Conservation (phyloP, 768 basidiomycete species). For the Mycena rebaudengoi region DNA sequence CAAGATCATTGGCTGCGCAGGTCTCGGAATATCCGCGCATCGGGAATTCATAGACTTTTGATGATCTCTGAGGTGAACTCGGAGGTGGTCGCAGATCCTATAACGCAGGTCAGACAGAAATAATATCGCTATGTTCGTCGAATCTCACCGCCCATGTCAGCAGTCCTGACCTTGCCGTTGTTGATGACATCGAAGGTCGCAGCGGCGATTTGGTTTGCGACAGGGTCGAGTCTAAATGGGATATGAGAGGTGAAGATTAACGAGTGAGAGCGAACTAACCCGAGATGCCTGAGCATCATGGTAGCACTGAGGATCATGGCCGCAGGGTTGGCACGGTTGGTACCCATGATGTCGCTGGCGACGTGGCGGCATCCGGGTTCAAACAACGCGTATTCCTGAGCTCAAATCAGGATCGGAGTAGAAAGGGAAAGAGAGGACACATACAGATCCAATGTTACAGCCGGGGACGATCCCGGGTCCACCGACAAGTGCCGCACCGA, state of each 20-base stretch:
- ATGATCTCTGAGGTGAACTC: conserved; percentile 96
- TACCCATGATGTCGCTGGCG: conserved; percentile 95
- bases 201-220: conserved; percentile 92
- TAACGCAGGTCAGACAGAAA: no score
- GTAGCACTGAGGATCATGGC: conserved; percentile 98
- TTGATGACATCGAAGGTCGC: conserved; percentile 95
- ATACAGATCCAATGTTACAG: conserved; percentile 93
- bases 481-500: conserved; percentile 97
- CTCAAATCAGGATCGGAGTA: conserved; percentile 20
- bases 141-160: conserved; percentile 98
- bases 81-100: conserved; percentile 91
- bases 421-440: conserved; percentile 15
- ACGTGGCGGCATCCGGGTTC: conserved; percentile 98
- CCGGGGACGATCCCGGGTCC: conserved; percentile 98
- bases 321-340: conserved; percentile 94
- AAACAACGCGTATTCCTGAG: conserved; percentile 94
- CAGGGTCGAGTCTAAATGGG: conserved; percentile 78
- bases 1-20: conserved; percentile 12
- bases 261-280: conserved; percentile 57
- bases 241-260: conserved; percentile 18
- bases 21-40: conserved; percentile 16
- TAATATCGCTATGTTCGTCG: no score
- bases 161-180: conserved; percentile 86
- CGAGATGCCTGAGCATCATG: conserved; percentile 97
- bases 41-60: conserved; percentile 61